phyloP scores from a whole-genome alignment of 306 rosid genomes.

The Prunus persica region Prunus_persica_NCBIv2 NC_034009.1:24824501-24825000 shows the following conservation, averaged over 20 bases:
- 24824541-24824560: not conserved
- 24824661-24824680: not conserved
- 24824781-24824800: not conserved
- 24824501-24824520: too few relatives aligned
- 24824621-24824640: not conserved
- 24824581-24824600: not conserved
- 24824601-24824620: not conserved
- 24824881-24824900: too few relatives aligned
- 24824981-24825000: rapidly evolving
- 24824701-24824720: constrained; percentile 18
- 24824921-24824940: too few relatives aligned
- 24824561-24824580: not conserved
- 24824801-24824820: not conserved
- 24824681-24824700: constrained; percentile 1
- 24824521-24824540: too few relatives aligned
- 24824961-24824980: too few relatives aligned
- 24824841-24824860: not conserved
- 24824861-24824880: too few relatives aligned
- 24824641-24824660: not conserved
- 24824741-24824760: not conserved
- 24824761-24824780: not conserved
- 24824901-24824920: too few relatives aligned
- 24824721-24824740: not conserved
- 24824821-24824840: not conserved
- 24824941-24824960: too few relatives aligned